A percentile compares a stretch with the other conserved stretches of the same genome.
Evolutionary conservation across 495 filamentous ascomycete genomes (phyloP).

Genomic region (Neurospora sp.): DNA sequence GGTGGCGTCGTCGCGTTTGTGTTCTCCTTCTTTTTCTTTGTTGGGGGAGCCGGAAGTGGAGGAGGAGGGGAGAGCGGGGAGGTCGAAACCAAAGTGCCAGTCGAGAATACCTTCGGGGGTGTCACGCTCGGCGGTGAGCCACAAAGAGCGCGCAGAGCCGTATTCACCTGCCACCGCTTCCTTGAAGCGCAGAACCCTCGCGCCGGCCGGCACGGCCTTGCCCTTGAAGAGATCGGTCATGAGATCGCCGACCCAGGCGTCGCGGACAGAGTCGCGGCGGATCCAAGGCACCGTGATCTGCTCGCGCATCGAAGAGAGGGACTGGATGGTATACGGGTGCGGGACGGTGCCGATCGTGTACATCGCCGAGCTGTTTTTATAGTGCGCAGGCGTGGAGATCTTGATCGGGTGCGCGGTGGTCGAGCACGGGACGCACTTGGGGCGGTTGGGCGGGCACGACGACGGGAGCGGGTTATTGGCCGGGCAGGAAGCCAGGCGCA

Average conservation of each 20-base stretch:
- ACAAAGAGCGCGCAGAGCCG: conserved; percentile 51
- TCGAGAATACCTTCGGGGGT: conserved; percentile 55
- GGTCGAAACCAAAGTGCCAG: conserved; percentile 80
- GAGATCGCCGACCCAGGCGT: conserved; percentile 65
- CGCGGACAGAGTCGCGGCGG: conserved; percentile 63
- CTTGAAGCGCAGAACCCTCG: conserved; percentile 66
- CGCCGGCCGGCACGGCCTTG: conserved; percentile 47
- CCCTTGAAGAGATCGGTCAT: conserved; percentile 59
- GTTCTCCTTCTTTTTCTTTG: not conserved
- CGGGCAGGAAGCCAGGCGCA: conserved; percentile 62
- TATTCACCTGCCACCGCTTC: conserved; percentile 62
- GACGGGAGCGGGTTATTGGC: conserved; percentile 54
- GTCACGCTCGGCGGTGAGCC: conserved; percentile 67
- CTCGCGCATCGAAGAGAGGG: conserved; percentile 40
- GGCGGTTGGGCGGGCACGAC: conserved; percentile 80
- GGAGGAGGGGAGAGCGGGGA: conserved; percentile 39
- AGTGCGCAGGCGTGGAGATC: conserved; percentile 47
- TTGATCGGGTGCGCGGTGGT: conserved; percentile 38
- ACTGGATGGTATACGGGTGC: conserved; percentile 75
- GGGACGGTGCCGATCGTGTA: conserved; percentile 84
- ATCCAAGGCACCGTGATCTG: conserved; percentile 56
- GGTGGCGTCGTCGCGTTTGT: not conserved
- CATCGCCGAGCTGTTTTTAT: conserved; percentile 49
- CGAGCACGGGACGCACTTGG: conserved; percentile 64
- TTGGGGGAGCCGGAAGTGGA: not conserved